These are phyloP conservation scores for Aspergillus carbonarius DNA, from an alignment of 2,329 filamentous ascomycete species.

Conservation along the genomic window DNA sequence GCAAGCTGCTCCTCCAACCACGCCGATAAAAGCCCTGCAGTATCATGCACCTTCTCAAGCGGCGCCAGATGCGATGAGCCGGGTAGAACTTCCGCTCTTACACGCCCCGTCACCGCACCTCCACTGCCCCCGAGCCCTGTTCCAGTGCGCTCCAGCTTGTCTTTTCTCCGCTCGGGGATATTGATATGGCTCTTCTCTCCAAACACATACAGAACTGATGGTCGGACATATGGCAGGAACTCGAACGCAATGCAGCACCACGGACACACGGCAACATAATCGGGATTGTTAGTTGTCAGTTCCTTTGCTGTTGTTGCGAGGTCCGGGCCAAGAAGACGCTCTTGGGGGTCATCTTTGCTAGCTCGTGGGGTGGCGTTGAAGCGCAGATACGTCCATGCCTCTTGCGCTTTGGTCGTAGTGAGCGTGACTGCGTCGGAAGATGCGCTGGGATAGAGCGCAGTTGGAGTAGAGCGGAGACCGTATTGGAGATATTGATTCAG, in stretches of 20 bases:
- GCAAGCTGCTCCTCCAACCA: neutral
- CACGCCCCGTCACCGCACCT: slow-evolving; percentile 52
- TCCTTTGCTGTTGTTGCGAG: neutral
- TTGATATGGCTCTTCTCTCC: slow-evolving; percentile 20
- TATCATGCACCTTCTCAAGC: neutral
- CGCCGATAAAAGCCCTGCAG: neutral
- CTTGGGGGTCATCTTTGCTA: neutral
- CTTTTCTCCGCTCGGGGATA: slow-evolving; percentile 22
- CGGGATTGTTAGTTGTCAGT: slow-evolving; percentile 22
- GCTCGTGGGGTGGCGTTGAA: slow-evolving; percentile 2
- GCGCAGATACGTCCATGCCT: slow-evolving; percentile 52
- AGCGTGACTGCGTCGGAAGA: slow-evolving; percentile 53
- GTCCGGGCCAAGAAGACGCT: slow-evolving; percentile 36
- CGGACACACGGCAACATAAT: slow-evolving; percentile 28
- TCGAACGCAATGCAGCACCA: slow-evolving; percentile 29
- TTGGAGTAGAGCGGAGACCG: slow-evolving; percentile 66
- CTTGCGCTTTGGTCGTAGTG: slow-evolving; percentile 76
- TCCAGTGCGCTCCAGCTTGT: slow-evolving; percentile 32
- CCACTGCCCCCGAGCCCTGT: slow-evolving; percentile 34
- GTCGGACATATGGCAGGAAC: slow-evolving; percentile 31
- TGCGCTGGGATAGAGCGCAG: slow-evolving; percentile 27
- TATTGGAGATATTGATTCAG: slow-evolving; percentile 65
- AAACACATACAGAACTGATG: slow-evolving; percentile 33
- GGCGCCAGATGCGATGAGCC: neutral
- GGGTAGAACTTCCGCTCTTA: slow-evolving; percentile 21